Conservation (phyloP, 2,329 filamentous ascomycete species). For the Chaetomium sp. region DNA sequence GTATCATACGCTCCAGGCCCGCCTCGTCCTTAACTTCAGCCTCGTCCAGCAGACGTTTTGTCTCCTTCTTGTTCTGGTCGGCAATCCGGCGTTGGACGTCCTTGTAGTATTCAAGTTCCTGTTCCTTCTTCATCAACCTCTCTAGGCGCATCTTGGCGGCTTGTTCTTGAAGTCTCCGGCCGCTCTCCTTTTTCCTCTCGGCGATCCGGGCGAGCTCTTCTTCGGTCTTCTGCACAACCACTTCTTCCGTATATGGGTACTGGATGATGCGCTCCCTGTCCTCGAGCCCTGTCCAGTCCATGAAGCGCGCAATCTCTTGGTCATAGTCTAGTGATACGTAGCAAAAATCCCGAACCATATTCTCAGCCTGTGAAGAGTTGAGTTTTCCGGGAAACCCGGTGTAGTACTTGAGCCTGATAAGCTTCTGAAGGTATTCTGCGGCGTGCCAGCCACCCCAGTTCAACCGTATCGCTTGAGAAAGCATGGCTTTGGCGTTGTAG, state of each 20-base stretch:
- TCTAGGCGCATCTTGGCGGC: conserved; percentile 97
- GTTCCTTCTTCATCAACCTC: conserved; percentile 92
- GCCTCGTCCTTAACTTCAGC: conserved; percentile 92
- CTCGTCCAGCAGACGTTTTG: conserved; percentile 78
- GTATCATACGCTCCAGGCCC: conserved; percentile 79
- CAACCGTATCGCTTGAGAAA: conserved; percentile 81
- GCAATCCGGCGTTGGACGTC: conserved; percentile 72
- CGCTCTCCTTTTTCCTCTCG: conserved; percentile 93
- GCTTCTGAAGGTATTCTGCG: conserved; percentile 86
- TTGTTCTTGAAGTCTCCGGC: conserved; percentile 87
- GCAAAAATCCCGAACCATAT: conserved; percentile 84
- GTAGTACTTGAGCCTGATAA: conserved; percentile 83
- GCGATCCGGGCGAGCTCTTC: conserved; percentile 89
- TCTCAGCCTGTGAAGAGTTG: conserved; percentile 81
- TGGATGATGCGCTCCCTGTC: conserved; percentile 88
- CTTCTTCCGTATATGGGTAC: conserved; percentile 89
- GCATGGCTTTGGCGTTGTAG: conserved; percentile 78
- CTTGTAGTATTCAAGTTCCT: conserved; percentile 92
- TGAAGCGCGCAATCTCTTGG: conserved; percentile 69
- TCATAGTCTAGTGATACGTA: conserved; percentile 87
- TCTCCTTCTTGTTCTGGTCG: conserved; percentile 87
- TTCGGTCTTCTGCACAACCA: conserved; percentile 87
- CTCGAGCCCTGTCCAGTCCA: conserved; percentile 92
- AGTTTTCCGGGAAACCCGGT: conserved; percentile 85
- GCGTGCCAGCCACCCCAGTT: conserved; percentile 95